phyloP scores from a whole-genome alignment of 495 filamentous ascomycete genomes.

The Chaetomium tenue region DNA sequence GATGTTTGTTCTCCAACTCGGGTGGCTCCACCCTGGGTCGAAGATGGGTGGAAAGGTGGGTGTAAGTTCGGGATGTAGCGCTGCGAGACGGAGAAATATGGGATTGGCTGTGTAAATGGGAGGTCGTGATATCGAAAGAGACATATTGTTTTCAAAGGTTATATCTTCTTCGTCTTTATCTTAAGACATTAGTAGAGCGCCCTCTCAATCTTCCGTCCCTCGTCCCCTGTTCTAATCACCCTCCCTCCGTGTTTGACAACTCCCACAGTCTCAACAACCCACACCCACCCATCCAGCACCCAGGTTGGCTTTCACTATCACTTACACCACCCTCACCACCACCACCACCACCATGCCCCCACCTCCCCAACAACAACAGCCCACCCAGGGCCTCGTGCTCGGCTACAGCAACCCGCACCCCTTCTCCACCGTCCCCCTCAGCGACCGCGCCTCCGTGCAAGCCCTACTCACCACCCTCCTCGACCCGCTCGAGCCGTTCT shows the following conservation, averaged over 20 bases:
- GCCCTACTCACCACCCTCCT: constrained; percentile 58
- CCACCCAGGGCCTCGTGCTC: constrained; percentile 47
- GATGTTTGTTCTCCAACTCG: background rate
- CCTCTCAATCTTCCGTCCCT: background rate
- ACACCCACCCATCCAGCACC: background rate
- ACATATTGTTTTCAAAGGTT: background rate
- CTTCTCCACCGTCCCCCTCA: constrained; percentile 49
- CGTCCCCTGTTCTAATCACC: too few relatives aligned
- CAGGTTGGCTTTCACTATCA: background rate
- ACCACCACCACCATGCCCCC: background rate
- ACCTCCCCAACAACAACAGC: background rate
- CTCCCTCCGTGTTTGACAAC: background rate
- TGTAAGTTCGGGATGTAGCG: constrained; percentile 7
- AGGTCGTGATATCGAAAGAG: background rate
- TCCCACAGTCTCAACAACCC: too few relatives aligned
- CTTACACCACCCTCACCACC: background rate
- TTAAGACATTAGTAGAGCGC: background rate
- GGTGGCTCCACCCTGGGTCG: constrained; percentile 11
- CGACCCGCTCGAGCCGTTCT: constrained; percentile 62
- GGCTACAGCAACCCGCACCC: constrained; percentile 51
- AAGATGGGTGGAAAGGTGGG: too few relatives aligned
- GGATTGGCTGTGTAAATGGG: constrained; percentile 19
- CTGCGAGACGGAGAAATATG: constrained; percentile 26
- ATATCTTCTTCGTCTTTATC: background rate
- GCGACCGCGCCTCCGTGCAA: constrained; percentile 55